These are phyloP conservation scores for Boletus smithii DNA, from an alignment of 1,284 basidiomycete species.

Conservation along the genomic window DNA sequence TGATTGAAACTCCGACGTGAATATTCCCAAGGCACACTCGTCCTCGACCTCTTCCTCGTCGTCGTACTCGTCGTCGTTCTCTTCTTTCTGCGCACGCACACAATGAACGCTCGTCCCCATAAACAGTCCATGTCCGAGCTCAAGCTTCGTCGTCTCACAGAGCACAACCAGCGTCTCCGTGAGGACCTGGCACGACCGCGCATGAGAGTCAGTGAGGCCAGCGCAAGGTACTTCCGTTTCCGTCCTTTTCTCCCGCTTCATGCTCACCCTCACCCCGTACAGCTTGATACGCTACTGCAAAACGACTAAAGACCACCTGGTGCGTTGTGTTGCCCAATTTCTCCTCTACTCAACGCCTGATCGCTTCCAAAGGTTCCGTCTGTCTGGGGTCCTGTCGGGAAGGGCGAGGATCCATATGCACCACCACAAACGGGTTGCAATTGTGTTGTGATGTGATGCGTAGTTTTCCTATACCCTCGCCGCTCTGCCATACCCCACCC, in stretches of 20 bases:
- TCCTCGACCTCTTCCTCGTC: slow-evolving; percentile 6
- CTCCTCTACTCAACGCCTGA: neutral
- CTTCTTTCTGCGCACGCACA: slow-evolving; percentile 10
- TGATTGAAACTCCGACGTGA: slow-evolving; percentile 26
- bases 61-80: slow-evolving; percentile 8
- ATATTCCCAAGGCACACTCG: slow-evolving; percentile 13
- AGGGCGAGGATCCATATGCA: slow-evolving; percentile 86
- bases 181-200: slow-evolving; percentile 76
- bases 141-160: slow-evolving; percentile 74
- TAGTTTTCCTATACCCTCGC: slow-evolving; percentile 30
- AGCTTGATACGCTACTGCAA: slow-evolving; percentile 78
- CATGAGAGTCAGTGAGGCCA: slow-evolving; percentile 75
- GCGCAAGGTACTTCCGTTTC: slow-evolving; percentile 50
- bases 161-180: slow-evolving; percentile 73
- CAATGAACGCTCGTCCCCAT: slow-evolving; percentile 52
- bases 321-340: slow-evolving; percentile 33
- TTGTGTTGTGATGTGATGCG: slow-evolving; percentile 35
- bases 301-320: slow-evolving; percentile 70
- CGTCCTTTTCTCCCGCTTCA: neutral
- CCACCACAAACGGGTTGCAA: slow-evolving; percentile 44
- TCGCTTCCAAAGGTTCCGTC: slow-evolving; percentile 62
- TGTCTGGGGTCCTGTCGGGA: slow-evolving; percentile 90
- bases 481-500: slow-evolving; percentile 30
- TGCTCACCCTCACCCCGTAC: slow-evolving; percentile 27
- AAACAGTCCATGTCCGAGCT: slow-evolving; percentile 80